Evolutionary conservation across 345 rosid genomes (phyloP).

Genomic region (Gossypium arboreum): DNA sequence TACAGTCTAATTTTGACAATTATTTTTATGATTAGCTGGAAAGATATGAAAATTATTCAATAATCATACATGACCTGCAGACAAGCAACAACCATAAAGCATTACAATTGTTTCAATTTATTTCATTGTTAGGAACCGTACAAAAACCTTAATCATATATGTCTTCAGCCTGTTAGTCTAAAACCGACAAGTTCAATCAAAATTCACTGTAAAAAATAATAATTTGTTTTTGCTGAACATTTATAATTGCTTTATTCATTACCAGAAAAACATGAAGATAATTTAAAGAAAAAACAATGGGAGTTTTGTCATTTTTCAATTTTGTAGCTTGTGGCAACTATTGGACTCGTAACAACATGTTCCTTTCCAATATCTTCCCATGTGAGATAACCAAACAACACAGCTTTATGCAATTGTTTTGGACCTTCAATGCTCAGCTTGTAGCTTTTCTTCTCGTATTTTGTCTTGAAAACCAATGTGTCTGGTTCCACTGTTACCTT

Average conservation of each 20-base stretch:
- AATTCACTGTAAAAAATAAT: background rate
- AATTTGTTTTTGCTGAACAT: background rate
- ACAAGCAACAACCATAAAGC: no score
- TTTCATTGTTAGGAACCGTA: background rate
- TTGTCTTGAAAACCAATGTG: background rate
- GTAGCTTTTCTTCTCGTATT: background rate
- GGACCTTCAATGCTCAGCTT: constrained; percentile 1
- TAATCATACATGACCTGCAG: no score
- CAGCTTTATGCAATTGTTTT: background rate
- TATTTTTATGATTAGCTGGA: no score
- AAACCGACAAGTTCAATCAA: background rate
- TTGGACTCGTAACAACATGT: background rate
- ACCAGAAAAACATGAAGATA: background rate
- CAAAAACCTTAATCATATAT: background rate
- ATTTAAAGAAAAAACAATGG: background rate
- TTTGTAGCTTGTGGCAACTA: background rate
- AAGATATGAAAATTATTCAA: no score
- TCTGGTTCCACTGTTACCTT: background rate
- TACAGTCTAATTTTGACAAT: no score
- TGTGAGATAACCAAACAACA: background rate
- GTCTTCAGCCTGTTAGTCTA: background rate
- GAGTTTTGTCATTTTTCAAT: background rate
- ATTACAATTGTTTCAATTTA: no score
- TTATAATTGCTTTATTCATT: background rate
- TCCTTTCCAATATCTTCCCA: background rate